Evolutionary conservation across 116 monocot genomes (phyloP).

Genomic region (Phalaenopsis hybrid): DNA sequence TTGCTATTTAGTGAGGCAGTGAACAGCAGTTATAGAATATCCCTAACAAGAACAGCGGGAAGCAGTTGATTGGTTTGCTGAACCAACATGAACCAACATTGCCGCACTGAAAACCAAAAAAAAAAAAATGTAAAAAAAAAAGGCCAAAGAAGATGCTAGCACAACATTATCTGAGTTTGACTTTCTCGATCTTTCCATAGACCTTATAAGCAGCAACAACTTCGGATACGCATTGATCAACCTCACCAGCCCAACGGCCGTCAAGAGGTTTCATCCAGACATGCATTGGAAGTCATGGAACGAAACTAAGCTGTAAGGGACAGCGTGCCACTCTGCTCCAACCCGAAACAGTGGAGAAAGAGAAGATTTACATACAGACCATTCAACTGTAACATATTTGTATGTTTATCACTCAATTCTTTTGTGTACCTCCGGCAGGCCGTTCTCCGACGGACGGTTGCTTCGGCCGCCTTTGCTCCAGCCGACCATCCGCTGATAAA

Average conservation of each 20-base stretch:
- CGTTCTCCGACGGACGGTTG: no score
- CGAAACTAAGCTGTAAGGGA: no score
- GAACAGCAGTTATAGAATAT: slow-evolving; percentile 52
- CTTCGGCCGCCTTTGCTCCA: no score
- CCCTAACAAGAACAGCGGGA: slow-evolving; percentile 55
- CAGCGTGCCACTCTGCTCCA: no score
- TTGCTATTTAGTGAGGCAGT: not conserved
- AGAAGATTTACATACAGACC: no score
- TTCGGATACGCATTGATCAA: slow-evolving; percentile 73
- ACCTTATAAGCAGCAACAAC: slow-evolving; percentile 50
- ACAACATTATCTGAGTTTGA: slow-evolving; percentile 39
- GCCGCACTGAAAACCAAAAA: slow-evolving; percentile 22
- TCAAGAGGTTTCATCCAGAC: slow-evolving; percentile 24
- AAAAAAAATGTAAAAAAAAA: not conserved
- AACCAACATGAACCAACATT: slow-evolving; percentile 51
- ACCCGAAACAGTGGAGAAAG: no score
- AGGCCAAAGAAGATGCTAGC: not conserved
- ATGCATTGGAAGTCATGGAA: slow-evolving; percentile 41
- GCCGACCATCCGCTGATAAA: no score
- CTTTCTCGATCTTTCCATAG: slow-evolving; percentile 70
- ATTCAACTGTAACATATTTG: no score
- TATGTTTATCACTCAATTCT: no score
- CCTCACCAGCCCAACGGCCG: slow-evolving; percentile 42
- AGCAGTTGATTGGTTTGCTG: slow-evolving; percentile 26
- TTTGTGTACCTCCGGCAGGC: no score